Conservation (phyloP, 805 yeast species). For the Crinitomyces ghanaensis region DNA sequence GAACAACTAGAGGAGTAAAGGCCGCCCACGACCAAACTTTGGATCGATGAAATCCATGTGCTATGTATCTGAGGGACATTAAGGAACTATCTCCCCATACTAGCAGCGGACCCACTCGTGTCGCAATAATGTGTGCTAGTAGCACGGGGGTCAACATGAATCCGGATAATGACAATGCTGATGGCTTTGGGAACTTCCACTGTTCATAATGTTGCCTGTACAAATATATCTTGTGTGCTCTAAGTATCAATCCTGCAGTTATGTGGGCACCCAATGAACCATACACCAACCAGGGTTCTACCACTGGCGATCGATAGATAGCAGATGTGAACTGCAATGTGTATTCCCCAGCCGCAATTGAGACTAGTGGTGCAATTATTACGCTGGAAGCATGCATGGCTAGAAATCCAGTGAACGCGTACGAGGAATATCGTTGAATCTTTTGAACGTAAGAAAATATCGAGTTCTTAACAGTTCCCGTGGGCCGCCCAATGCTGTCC, state of each 20-base stretch:
- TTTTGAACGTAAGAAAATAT: no score
- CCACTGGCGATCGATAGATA: conserved; percentile 41
- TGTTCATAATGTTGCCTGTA: conserved; percentile 20
- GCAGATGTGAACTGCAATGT: conserved; percentile 47
- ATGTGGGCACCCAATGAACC: conserved; percentile 40
- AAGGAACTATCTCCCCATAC: conserved; percentile 56
- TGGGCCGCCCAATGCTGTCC: no score
- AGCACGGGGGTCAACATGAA: conserved; percentile 39
- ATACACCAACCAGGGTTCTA: conserved; percentile 37
- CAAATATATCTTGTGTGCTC: conserved; percentile 29
- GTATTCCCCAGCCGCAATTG: conserved; percentile 37
- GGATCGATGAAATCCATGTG: conserved; percentile 29
- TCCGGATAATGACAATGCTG: conserved; percentile 54
- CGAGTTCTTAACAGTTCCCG: no score
- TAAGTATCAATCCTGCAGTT: conserved; percentile 36
- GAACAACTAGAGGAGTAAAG: conserved; percentile 27
- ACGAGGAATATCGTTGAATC: conserved; percentile 36
- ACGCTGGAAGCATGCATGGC: conserved; percentile 47
- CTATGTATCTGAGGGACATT: conserved; percentile 39
- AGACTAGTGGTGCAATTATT: conserved; percentile 40
- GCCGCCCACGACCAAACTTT: conserved; percentile 24
- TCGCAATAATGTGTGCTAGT: conserved; percentile 34
- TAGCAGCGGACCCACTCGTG: conserved; percentile 37
- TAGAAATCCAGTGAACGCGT: conserved; percentile 42
- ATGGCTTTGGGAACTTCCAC: conserved; percentile 29